Conservation (phyloP, 2,329 filamentous ascomycete species). For the Colletotrichum navitas region DNA sequence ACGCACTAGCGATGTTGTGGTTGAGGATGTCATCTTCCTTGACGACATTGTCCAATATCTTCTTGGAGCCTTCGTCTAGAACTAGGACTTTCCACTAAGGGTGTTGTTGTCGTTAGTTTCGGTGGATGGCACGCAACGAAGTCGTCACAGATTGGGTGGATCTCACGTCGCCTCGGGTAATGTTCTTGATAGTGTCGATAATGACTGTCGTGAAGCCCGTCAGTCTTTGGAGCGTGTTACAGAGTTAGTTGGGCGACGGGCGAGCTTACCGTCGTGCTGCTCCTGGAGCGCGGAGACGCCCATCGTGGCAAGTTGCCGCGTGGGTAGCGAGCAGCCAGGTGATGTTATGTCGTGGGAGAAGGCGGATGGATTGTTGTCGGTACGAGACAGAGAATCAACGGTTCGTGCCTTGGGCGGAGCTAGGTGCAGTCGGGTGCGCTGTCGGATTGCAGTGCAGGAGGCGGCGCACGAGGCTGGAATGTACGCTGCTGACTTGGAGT, state of each 20-base stretch:
- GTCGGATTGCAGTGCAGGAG: neutral
- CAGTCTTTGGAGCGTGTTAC: slow-evolving; percentile 13
- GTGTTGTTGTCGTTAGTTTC: slow-evolving; percentile 25
- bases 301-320: slow-evolving; percentile 68
- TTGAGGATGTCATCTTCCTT: slow-evolving; percentile 98
- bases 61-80: slow-evolving; percentile 85
- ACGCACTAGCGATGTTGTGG: slow-evolving; percentile 92
- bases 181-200: slow-evolving; percentile 78
- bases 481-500: slow-evolving; percentile 20
- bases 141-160: slow-evolving; percentile 4
- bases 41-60: slow-evolving; percentile 89
- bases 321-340: slow-evolving; percentile 25
- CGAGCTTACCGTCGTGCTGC: slow-evolving; percentile 67
- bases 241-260: neutral
- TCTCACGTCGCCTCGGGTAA: slow-evolving; percentile 84
- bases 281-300: slow-evolving; percentile 79
- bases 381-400: slow-evolving; percentile 9
- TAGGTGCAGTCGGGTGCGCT: slow-evolving; percentile 20
- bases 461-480: slow-evolving; percentile 20
- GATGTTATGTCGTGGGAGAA: neutral
- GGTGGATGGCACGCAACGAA: neutral
- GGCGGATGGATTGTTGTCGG: slow-evolving; percentile 1
- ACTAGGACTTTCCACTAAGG: slow-evolving; percentile 95
- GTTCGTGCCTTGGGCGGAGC: slow-evolving; percentile 19
- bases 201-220: slow-evolving; percentile 66